Evolutionary conservation across 2,329 filamentous ascomycete species (phyloP), one percentile per base, ranked within the genome.

Genomic region (Metarhizium guizhouense): DNA sequence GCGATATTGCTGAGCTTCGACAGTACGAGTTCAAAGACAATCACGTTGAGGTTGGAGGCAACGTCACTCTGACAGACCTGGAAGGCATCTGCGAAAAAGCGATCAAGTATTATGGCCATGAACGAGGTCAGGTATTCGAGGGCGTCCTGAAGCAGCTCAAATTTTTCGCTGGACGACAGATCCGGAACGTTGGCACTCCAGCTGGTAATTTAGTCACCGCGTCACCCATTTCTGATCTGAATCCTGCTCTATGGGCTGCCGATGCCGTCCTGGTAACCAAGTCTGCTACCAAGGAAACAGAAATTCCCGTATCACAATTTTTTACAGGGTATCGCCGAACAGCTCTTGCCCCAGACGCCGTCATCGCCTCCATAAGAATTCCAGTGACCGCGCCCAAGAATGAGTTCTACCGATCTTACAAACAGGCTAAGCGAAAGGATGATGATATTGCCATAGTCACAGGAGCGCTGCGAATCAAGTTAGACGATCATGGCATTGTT

Each of bases 391-490:
- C 78, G 3, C 79, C 84, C 54, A 87, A 86, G 64, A 86, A 88
- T 3, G 94, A 97, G 67, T 90, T 86, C 67, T 87, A 96, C 68
- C 82, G 88, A 47, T 86, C 93, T 1, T 97, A 96, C 72, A 99
- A 99, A 72, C 93, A 97, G 69, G 85, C 94, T 0, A 99, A 99
- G 76, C 78, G 94, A 61, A 97, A 97, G 68, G 94, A 99, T 64
- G 94, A 99, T 64, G 94, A 99, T 67, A 97, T 99, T 67, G 94
- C 94, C 2, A 97, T 99, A 63, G 94, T 97, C 29, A 97, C 95
- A 51, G 85, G 88, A 32, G 91, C 93, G 1, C 72, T 97, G 56
- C 83, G 90, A 40, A 78, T 97, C 5, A 82, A 81, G 5, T 72
- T 97, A 3, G 81, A 85, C 43, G 80, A 87, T 2, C 77, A 79